phyloP scores from a whole-genome alignment of 768 basidiomycete genomes.

The Kwoniella shandongensis region DNA sequence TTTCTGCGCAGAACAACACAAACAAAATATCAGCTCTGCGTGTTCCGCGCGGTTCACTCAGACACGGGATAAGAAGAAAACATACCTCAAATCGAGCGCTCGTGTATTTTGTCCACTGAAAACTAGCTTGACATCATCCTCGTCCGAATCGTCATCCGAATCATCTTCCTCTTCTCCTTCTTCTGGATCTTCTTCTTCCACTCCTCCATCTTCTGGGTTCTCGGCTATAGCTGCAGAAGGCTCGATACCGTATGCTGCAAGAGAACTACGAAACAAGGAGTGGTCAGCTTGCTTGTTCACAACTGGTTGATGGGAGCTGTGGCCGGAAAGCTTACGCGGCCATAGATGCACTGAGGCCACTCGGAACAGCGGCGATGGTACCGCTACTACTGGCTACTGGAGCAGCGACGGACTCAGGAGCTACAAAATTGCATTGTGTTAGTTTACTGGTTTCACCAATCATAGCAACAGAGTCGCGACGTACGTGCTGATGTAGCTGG shows the following conservation, averaged over 20 bases:
- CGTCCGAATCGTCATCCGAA: constrained; percentile 24
- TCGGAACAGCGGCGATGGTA: constrained; percentile 76
- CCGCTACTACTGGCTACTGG: too few species aligned
- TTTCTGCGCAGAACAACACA: constrained; percentile 17
- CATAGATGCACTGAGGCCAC: constrained; percentile 24
- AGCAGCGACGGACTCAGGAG: neutral
- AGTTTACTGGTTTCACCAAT: too few species aligned
- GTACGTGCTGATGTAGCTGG: neutral
- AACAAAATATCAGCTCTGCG: neutral
- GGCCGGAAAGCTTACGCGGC: constrained; percentile 32
- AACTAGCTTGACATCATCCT: constrained; percentile 45
- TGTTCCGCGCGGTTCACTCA: too few species aligned
- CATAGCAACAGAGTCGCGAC: neutral
- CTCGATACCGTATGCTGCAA: constrained; percentile 42
- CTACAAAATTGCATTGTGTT: too few species aligned
- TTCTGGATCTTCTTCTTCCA: constrained; percentile 37
- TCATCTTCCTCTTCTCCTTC: constrained; percentile 34
- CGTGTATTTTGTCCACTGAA: constrained; percentile 39
- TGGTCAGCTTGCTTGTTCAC: neutral
- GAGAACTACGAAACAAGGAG: constrained; percentile 13
- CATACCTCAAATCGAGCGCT: constrained; percentile 51
- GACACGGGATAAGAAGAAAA: neutral
- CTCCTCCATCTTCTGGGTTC: constrained; percentile 38
- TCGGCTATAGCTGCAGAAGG: constrained; percentile 31
- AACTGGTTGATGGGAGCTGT: neutral